Evolutionary conservation across 1,284 basidiomycete species (phyloP), one percentile per base, ranked within the genome.

Genomic region (Tremellales sp.): DNA sequence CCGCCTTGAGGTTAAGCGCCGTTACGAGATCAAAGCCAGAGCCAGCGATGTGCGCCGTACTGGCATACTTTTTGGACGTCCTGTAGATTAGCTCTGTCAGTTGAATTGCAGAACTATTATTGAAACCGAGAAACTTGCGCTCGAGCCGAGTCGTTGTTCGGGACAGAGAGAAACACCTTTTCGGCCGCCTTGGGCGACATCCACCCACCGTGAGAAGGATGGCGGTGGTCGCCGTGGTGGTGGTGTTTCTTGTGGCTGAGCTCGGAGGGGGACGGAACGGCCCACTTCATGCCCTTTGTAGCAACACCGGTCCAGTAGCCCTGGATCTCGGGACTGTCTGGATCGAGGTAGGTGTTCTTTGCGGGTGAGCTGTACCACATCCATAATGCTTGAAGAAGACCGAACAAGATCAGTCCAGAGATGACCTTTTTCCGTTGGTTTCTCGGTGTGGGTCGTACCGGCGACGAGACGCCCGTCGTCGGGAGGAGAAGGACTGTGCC

Each of bases 1-100:
- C 70, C 38, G 61, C 59, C 58, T 73, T 73, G 41, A 74, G 57
- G 36, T 56, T 60, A 12, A 73, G 36, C 9, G 73, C 73, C 4
- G 69, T 65, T 4, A 70, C 50, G 25, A 63, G 52, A 45, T 73
- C 71, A 46, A 59, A 67, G 7, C 73, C 73, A 4, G 65, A 68
- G 4, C 71, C 73, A 24, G 70, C 73, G 10, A 57, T 56, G 50
- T 74, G 73, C 4, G 66, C 61, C 27, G 57, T 47, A 4, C 58
- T 39, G 5, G 73, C 72, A 56, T 73, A 72, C n/a, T n/a, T n/a
- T n/a, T n/a, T n/a, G n/a, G n/a, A n/a, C n/a, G n/a, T n/a, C n/a
- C n/a, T n/a, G n/a, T n/a, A 9, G 26, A 18, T 34, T 35, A 35
- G n/a, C 24, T 21, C 16, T 33, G 36, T 42, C 26, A 26, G 21